Evolutionary conservation across 2,329 filamentous ascomycete genomes (phyloP).

Genomic region (Aspergillus latus): DNA sequence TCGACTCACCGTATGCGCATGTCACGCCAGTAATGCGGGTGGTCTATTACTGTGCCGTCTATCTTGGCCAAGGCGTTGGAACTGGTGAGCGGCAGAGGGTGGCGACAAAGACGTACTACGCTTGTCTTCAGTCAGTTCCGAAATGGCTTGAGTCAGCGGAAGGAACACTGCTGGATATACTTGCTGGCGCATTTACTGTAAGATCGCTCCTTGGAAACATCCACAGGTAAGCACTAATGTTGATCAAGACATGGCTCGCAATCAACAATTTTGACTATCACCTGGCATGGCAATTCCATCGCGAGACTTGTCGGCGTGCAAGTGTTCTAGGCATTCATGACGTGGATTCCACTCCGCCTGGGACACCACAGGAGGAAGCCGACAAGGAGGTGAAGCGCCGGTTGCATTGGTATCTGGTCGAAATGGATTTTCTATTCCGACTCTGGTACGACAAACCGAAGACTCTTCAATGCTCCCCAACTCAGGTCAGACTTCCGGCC

Average conservation of each 20-base stretch:
- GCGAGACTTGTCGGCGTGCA: constrained; percentile 9
- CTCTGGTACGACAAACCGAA: constrained; percentile 11
- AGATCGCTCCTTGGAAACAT: neutral
- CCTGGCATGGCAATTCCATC: constrained; percentile 9
- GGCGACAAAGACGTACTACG: constrained; percentile 4
- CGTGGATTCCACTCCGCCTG: neutral
- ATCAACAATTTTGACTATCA: constrained; percentile 15
- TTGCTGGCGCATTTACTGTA: constrained; percentile 5
- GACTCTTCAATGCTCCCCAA: neutral
- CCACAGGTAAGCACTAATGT: neutral
- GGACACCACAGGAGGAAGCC: neutral
- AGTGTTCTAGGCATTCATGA: constrained; percentile 1
- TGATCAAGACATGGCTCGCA: constrained; percentile 1
- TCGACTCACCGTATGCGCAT: constrained; percentile 3
- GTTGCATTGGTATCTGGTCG: constrained; percentile 3
- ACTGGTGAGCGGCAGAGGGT: neutral
- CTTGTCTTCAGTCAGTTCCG: neutral
- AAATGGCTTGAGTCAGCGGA: constrained; percentile 6
- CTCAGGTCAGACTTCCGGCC: neutral
- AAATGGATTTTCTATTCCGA: constrained; percentile 4
- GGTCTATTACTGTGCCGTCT: constrained; percentile 6
- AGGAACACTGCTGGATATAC: constrained; percentile 3
- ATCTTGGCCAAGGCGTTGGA: neutral
- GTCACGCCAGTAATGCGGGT: constrained; percentile 4
- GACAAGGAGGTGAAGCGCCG: constrained; percentile 1